phyloP scores from a whole-genome alignment of 2,329 filamentous ascomycete species.

The Chaetoscypha palmicola region DNA sequence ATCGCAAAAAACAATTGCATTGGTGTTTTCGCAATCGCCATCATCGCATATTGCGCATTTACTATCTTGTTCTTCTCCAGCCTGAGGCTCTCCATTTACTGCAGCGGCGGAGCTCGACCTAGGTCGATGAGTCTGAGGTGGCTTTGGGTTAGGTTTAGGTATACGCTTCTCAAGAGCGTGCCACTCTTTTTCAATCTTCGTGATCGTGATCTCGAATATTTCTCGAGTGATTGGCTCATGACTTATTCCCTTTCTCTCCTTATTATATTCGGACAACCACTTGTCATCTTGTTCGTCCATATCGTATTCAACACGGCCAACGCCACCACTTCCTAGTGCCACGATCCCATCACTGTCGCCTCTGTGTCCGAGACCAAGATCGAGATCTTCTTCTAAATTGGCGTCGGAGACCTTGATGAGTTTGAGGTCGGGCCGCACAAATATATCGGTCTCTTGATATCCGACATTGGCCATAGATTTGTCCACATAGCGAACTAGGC shows the following conservation, averaged over 20 bases:
- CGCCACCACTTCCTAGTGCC: slow-evolving; percentile 41
- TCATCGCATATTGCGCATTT: slow-evolving; percentile 98
- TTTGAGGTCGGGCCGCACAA: slow-evolving; percentile 66
- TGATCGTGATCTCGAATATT: slow-evolving; percentile 95
- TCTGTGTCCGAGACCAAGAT: slow-evolving; percentile 39
- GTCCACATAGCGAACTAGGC: slow-evolving; percentile 87
- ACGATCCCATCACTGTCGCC: slow-evolving; percentile 52
- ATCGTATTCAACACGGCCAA: slow-evolving; percentile 92
- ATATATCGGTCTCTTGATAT: slow-evolving; percentile 91
- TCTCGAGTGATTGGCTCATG: slow-evolving; percentile 83
- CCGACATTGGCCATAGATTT: slow-evolving; percentile 94
- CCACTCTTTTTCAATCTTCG: slow-evolving; percentile 98
- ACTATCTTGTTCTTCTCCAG: slow-evolving; percentile 89
- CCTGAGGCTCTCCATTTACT: slow-evolving; percentile 84
- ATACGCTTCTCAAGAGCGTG: slow-evolving; percentile 93
- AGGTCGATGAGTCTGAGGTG: slow-evolving; percentile 87
- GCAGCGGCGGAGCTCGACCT: slow-evolving; percentile 90
- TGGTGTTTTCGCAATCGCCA: slow-evolving; percentile 98
- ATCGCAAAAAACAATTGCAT: slow-evolving; percentile 98
- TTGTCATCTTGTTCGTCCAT: slow-evolving; percentile 99
- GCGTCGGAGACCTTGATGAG: slow-evolving; percentile 58
- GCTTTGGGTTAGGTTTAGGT: slow-evolving; percentile 93
- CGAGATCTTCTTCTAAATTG: slow-evolving; percentile 52
- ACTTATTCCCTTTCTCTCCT: slow-evolving; percentile 63
- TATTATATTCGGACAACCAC: slow-evolving; percentile 84